phyloP scores from a whole-genome alignment of 1,139 yeast species.

The Kluyveromyces marxianus region DNA sequence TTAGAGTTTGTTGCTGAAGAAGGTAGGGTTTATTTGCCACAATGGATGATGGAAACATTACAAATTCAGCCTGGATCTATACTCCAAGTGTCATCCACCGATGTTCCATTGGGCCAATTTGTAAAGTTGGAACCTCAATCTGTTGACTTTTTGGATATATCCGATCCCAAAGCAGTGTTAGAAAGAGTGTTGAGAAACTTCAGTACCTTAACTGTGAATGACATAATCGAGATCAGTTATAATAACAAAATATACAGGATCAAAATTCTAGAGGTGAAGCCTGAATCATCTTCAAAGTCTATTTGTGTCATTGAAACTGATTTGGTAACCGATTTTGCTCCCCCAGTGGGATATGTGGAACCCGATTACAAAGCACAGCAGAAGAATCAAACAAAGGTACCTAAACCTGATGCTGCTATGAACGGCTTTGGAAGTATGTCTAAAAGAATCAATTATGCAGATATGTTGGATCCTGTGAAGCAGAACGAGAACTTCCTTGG shows the following conservation, averaged over 20 bases:
- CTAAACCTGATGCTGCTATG: conserved; percentile 31
- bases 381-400: conserved; percentile 7
- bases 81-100: conserved; percentile 66
- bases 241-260: conserved; percentile 75
- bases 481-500: conserved; percentile 43
- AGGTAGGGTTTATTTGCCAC: conserved; percentile 90
- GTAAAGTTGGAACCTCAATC: conserved; percentile 95
- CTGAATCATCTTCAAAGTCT: conserved; percentile 55
- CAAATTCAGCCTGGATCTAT: conserved; percentile 70
- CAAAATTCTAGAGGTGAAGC: conserved; percentile 81
- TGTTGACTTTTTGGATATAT: conserved; percentile 83
- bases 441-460: conserved; percentile 59
- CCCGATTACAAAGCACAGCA: conserved; percentile 46
- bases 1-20: conserved; percentile 95
- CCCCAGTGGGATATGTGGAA: conserved; percentile 97
- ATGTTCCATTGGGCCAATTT: conserved; percentile 77
- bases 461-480: conserved; percentile 41
- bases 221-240: conserved; percentile 78
- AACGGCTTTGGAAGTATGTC: conserved; percentile 69
- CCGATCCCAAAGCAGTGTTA: conserved; percentile 93
- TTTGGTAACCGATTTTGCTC: conserved; percentile 94
- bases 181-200: conserved; percentile 88
- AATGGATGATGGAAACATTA: conserved; percentile 91
- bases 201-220: conserved; percentile 79
- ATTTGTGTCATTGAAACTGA: conserved; percentile 97